These are phyloP conservation scores for Clarireedia hainanense DNA, from an alignment of 2,329 filamentous ascomycete genomes.

Conservation along the genomic window DNA sequence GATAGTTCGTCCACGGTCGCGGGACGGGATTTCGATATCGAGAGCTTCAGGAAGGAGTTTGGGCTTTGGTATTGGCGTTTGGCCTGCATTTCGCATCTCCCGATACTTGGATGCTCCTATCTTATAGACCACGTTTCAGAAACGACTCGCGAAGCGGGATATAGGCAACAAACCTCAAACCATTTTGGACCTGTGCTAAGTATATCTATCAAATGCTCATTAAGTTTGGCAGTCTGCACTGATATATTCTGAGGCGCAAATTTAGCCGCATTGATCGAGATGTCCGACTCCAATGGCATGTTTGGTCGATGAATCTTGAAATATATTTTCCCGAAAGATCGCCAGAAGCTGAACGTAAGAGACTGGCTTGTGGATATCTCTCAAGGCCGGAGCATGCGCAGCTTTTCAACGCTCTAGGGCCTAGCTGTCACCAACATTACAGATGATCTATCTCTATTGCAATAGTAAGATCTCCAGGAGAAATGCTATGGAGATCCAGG, in stretches of 20 bases:
- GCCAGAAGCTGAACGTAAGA: too few relatives aligned
- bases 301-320: not conserved
- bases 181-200: conserved; percentile 37
- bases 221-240: conserved; percentile 36
- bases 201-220: conserved; percentile 28
- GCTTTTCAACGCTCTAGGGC: not conserved
- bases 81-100: conserved; percentile 43
- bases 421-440: too few relatives aligned
- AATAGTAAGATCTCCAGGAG: too few relatives aligned
- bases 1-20: conserved; percentile 42
- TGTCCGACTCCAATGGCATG: conserved; percentile 33
- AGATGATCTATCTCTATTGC: too few relatives aligned
- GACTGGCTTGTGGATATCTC: too few relatives aligned
- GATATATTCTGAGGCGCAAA: conserved; percentile 35
- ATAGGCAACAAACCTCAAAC: conserved; percentile 37
- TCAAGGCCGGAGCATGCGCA: too few relatives aligned
- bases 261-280: conserved; percentile 35
- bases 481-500: not conserved
- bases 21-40: conserved; percentile 42
- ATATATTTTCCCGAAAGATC: too few relatives aligned
- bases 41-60: conserved; percentile 38
- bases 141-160: not conserved
- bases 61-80: conserved; percentile 42
- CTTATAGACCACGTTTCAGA: conserved; percentile 22
- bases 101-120: conserved; percentile 47